Conservation (phyloP, 179 eudicot genomes). For the Amaranthus tricolor region DNA sequence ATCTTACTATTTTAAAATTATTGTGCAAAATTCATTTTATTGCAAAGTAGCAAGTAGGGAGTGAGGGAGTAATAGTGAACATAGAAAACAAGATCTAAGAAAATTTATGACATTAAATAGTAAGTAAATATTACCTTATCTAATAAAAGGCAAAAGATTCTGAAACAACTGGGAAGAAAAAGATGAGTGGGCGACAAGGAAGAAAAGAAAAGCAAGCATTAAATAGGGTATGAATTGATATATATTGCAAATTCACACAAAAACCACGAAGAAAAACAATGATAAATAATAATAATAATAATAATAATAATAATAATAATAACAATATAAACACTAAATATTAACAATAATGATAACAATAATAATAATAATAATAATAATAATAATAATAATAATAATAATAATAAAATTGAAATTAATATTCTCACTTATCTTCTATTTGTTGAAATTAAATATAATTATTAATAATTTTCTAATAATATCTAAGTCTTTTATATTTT, state of each 20-base stretch:
- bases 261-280: neutral
- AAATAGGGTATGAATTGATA: conserved; percentile 17
- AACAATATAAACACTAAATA: neutral
- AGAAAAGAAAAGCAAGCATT: conserved; percentile 29
- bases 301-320: neutral
- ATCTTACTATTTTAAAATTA: no score
- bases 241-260: conserved; percentile 2
- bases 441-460: no score
- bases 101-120: neutral
- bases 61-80: neutral
- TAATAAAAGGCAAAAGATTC: conserved; percentile 15
- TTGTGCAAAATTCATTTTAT: no score
- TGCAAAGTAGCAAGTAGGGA: neutral
- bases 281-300: neutral
- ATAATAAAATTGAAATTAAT: no score
- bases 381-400: neutral
- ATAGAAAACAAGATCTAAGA: neutral
- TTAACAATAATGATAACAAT: neutral
- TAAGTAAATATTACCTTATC: conserved; percentile 7
- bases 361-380: no score
- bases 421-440: no score
- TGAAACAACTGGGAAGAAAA: conserved; percentile 27
- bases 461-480: no score
- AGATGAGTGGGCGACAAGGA: conserved; percentile 36
- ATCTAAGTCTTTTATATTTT: no score